Evolutionary conservation across 2,329 filamentous ascomycete species (phyloP), one percentile per base, ranked within the genome.

Genomic region (Pezicula radicicola): DNA sequence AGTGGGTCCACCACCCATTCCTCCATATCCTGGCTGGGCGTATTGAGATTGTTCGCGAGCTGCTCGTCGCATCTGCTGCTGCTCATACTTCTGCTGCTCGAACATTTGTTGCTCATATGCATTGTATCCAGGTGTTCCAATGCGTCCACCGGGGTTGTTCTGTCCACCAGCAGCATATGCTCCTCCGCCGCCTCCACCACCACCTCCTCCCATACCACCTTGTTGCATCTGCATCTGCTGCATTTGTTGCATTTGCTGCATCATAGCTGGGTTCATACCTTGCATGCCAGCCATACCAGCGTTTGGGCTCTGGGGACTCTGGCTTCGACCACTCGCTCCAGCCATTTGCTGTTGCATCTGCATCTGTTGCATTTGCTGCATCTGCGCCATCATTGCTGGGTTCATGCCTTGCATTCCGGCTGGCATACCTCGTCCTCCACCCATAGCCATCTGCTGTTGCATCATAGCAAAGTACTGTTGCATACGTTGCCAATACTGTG

Each of bases 401-500:
- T 89, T 92, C 81, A 86, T 83, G 67, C 76, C 77, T 37, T 73
- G 76, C 41, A 75, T 71, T 74, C 87, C 85, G 67, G 83, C 74
- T 62, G 87, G 75, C 78, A 83, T 91, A 79, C 84, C 61, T 64
- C 70, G 53, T 53, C 74, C 68, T 21, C 70, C 70, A 28, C 72
- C 75, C 85, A 93, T 93, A 46, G 86, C 87, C 81, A 95, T 90
- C 67, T 94, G 88, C 64, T 93, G 89, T 71, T 96, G 91, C 90
- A 96, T 94, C 81, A 96, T 86, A 52, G 87, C 79, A 70, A 97
- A 95, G 72, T 96, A 96, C 68, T 96, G 90, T 71, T 99, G 94
- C 93, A 99, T 97, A 45, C 92, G 85, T 70, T 96, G 91, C 84
- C 94, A 96, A 73, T 97, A 97, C 69, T 97, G 92, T 2, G 94